These are phyloP conservation scores for Suhomyces guaymorum DNA, from an alignment of 1,139 yeast species.

Conservation along the genomic window DNA sequence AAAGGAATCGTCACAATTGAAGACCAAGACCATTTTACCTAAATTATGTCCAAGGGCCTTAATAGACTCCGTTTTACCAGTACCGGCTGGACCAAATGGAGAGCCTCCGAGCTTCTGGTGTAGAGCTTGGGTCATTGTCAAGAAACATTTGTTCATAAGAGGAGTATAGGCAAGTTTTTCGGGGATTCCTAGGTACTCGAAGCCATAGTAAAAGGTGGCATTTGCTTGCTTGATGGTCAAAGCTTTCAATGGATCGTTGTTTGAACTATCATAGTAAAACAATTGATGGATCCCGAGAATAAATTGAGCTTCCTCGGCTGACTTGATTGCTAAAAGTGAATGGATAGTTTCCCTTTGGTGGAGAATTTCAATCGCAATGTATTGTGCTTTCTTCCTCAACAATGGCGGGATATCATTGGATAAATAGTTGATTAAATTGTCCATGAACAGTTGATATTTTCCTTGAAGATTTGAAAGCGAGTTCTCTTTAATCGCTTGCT, in stretches of 20 bases:
- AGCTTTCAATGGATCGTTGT: constrained; percentile 29
- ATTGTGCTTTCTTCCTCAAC: constrained; percentile 54
- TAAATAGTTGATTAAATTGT: constrained; percentile 18
- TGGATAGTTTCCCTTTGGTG: constrained; percentile 55
- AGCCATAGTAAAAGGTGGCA: constrained; percentile 63
- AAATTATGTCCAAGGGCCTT: constrained; percentile 80
- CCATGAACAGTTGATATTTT: constrained; percentile 14
- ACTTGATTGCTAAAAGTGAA: constrained; percentile 21
- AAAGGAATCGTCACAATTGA: constrained; percentile 88
- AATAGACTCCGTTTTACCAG: constrained; percentile 92
- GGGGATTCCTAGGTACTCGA: constrained; percentile 78
- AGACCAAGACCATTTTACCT: constrained; percentile 82
- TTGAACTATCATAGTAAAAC: constrained; percentile 38
- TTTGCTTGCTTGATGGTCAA: constrained; percentile 56
- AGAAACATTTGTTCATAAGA: constrained; percentile 61
- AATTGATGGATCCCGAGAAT: constrained; percentile 59
- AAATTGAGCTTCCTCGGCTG: constrained; percentile 22
- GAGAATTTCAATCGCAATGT: constrained; percentile 63
- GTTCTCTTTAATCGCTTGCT: constrained; percentile 23
- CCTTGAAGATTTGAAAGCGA: constrained; percentile 3
- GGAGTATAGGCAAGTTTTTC: constrained; percentile 80
- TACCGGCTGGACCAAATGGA: constrained; percentile 96
- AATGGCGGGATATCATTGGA: constrained; percentile 27
- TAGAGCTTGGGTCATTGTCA: constrained; percentile 74
- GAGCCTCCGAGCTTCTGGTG: constrained; percentile 82